Evolutionary conservation across 371 early-diverging fungal species (phyloP).

Genomic region (Mucor sp.): DNA sequence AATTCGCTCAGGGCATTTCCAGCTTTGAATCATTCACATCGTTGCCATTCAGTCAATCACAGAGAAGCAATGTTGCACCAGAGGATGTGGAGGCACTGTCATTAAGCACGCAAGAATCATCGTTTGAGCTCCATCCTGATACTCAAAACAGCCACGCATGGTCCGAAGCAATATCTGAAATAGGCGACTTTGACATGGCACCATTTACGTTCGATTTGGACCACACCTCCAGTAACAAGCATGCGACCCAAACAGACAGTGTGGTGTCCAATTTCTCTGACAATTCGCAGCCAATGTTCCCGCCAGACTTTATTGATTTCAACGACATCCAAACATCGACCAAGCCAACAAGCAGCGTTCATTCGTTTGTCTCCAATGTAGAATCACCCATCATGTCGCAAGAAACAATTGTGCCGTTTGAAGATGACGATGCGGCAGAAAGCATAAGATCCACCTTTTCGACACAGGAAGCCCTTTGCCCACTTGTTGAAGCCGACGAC

Average conservation of each 20-base stretch:
- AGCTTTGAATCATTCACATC: not conserved
- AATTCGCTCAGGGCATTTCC: not conserved
- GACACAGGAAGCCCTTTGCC: not conserved
- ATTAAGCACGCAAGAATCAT: not conserved
- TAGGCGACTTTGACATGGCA: not conserved
- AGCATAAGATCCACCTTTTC: not conserved
- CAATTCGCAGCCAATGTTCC: not conserved
- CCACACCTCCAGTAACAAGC: not conserved
- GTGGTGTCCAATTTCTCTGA: conserved; percentile 2
- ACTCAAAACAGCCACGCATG: not conserved
- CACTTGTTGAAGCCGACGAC: not conserved
- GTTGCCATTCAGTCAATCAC: not conserved
- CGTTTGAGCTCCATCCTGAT: not conserved
- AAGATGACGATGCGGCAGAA: not conserved
- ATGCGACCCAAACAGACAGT: not conserved
- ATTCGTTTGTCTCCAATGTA: not conserved
- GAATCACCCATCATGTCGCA: not conserved
- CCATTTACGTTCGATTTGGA: conserved; percentile 4
- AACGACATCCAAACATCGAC: not conserved
- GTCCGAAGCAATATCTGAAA: not conserved
- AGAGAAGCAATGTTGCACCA: not conserved
- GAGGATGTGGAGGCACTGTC: not conserved
- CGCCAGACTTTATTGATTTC: not conserved
- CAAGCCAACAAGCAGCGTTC: not conserved
- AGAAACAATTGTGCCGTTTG: not conserved